phyloP scores from a whole-genome alignment of 306 rosid genomes.

The Pachyrhizus erosus region DNA sequence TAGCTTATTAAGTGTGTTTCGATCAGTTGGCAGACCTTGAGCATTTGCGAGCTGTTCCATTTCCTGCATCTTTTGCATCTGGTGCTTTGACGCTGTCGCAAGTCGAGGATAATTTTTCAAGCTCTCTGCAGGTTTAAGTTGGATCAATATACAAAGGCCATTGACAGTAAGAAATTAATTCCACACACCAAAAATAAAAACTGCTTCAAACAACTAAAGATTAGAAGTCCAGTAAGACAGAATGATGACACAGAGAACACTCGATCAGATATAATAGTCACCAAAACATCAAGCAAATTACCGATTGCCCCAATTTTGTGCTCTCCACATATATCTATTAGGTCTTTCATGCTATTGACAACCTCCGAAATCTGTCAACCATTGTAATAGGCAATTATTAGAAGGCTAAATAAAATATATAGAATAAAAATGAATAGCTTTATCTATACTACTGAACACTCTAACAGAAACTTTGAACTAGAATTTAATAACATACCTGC shows the following conservation, averaged over 20 bases:
- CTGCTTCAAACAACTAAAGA: background rate
- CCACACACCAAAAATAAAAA: background rate
- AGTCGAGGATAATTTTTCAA: slow-evolving; percentile 89
- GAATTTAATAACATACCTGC: slow-evolving; percentile 67
- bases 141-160: slow-evolving; percentile 22
- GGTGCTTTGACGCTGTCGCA: slow-evolving; percentile 70
- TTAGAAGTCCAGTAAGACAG: background rate
- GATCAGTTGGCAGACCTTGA: slow-evolving; percentile 90
- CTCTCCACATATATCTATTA: slow-evolving; percentile 81
- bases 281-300: slow-evolving; percentile 46
- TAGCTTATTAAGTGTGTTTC: slow-evolving; percentile 78
- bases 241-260: background rate
- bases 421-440: background rate
- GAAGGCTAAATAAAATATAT: slow-evolving; percentile 7
- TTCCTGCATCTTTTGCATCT: slow-evolving; percentile 95
- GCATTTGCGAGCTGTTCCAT: slow-evolving; percentile 87
- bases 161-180: background rate
- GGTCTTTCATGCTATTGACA: slow-evolving; percentile 95
- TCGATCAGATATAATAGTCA: background rate
- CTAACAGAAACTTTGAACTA: slow-evolving; percentile 17
- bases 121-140: slow-evolving; percentile 66
- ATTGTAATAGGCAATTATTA: slow-evolving; percentile 30
- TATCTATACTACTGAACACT: background rate
- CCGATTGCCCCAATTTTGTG: slow-evolving; percentile 81
- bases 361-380: slow-evolving; percentile 90